Evolutionary conservation across 441 rosid species (phyloP).

Genomic region (Jatropha podagrica): DNA sequence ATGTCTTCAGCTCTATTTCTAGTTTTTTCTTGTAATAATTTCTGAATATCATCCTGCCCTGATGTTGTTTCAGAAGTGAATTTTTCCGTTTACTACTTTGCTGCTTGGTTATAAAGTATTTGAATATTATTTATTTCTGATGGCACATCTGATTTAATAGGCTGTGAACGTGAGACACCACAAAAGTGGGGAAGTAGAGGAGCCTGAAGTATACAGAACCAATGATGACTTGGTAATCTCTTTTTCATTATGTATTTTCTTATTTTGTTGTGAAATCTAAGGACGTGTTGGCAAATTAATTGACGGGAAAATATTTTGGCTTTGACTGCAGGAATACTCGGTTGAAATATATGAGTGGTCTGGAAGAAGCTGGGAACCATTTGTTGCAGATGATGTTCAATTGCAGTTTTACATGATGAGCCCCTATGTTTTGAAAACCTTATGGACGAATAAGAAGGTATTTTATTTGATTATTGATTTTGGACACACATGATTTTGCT

Average conservation of each 20-base stretch:
- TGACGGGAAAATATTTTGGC: background rate
- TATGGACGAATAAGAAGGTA: slow-evolving; percentile 66
- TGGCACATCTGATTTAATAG: slow-evolving; percentile 24
- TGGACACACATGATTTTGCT: background rate
- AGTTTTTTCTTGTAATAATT: background rate
- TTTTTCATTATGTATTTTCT: background rate
- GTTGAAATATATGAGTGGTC: slow-evolving; percentile 80
- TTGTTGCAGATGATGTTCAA: slow-evolving; percentile 79
- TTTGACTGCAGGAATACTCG: slow-evolving; percentile 45
- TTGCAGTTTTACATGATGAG: slow-evolving; percentile 96
- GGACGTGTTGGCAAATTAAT: background rate
- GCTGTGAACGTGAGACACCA: slow-evolving; percentile 54
- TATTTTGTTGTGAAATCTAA: slow-evolving; percentile 9
- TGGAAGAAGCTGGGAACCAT: slow-evolving; percentile 88
- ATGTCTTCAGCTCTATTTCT: background rate
- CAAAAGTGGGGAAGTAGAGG: slow-evolving; percentile 57
- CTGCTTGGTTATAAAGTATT: background rate
- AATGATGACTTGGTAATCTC: slow-evolving; percentile 61
- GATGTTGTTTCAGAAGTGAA: background rate
- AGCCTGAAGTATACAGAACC: slow-evolving; percentile 65
- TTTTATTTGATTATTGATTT: background rate
- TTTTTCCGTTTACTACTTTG: background rate
- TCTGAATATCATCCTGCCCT: background rate
- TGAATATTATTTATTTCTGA: background rate
- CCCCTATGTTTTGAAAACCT: slow-evolving; percentile 77